Percentiles rank a stretch among this genome's conserved stretches.
Evolutionary conservation across 129 eudicot species (phyloP).

Genomic region (Smallanthus sonchifolius): DNA sequence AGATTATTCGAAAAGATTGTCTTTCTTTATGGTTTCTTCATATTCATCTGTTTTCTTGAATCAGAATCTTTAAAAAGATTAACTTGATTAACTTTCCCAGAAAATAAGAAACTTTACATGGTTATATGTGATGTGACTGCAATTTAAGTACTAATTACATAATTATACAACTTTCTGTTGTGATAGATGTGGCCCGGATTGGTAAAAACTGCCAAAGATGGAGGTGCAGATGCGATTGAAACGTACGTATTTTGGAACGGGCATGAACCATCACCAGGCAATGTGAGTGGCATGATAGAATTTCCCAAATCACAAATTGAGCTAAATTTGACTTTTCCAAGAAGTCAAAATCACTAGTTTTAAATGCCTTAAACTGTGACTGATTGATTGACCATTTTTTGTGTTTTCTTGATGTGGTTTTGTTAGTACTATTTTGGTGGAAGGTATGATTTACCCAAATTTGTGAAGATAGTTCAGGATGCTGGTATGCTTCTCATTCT

Average conservation of each 20-base stretch:
- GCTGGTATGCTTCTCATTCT: constrained; percentile 88
- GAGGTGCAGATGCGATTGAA: constrained; percentile 84
- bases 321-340: not conserved
- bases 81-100: too few relatives aligned
- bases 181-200: constrained; percentile 94
- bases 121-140: not conserved
- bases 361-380: not conserved
- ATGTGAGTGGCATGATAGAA: constrained; percentile 41
- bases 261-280: constrained; percentile 84
- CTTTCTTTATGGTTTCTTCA: not conserved
- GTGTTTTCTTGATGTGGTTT: constrained; percentile 10
- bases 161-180: not conserved
- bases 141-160: not conserved
- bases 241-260: constrained; percentile 98
- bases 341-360: constrained; percentile 3
- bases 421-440: constrained; percentile 84
- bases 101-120: not conserved
- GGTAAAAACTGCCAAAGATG: constrained; percentile 83
- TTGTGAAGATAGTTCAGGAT: constrained; percentile 87
- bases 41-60: not conserved
- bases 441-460: constrained; percentile 82
- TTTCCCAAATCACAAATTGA: not conserved
- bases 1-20: not conserved
- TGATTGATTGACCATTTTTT: too few relatives aligned
- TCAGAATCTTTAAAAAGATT: not conserved